Evolutionary conservation across 352 stramenopile species (phyloP), one percentile per base, ranked within the genome.

Genomic region (Plasmopara halstedii): DNA sequence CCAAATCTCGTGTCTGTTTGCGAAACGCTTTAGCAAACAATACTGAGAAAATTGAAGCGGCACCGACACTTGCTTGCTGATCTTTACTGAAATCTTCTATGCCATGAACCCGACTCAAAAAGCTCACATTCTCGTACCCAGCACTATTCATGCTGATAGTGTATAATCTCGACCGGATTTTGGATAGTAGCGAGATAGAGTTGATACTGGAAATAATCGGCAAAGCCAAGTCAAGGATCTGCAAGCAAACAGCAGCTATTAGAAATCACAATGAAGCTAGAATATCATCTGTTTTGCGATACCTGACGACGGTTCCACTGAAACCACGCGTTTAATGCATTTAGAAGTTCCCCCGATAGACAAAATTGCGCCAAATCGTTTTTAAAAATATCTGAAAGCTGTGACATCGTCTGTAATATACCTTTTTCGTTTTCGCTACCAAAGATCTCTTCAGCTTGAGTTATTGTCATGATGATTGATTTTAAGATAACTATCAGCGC

Each of bases 11-110:
- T 3, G 72, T 87, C 39, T 67, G 50, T 42, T 72, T 75, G 20
- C 76, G 63, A 32, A 91, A 83, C 10, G 68, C 46, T 15, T 77
- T 65, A 0, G 74, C 79, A 41, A 85, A 88, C 6, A 91, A 29
- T 29, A 76, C 31, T 17, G 71, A 50, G 40, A 88, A 91, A 29
- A 86, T 67, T 0, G 75, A 84, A 8, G 63, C 42, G 35, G 46
- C 39, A 42, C 50, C 19, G 25, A 2, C 31, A 36, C 3, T 17
- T 7, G 17, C 3, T 10, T 50, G 23, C 4, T 62, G 59, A 7
- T 63, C 47, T 7, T 19, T 15, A 36, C 33, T 43, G 23, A 27
- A 37, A 51, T 37, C 39, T 25, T 19, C 15, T 34, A 50, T 37
- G 19, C 27, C 19, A 20, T 58, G 8, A 64, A 50, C 8, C 17